Base-by-base conservation (phyloP, 352 stramenopile species). In the Phytophthora lateralis region DNA sequence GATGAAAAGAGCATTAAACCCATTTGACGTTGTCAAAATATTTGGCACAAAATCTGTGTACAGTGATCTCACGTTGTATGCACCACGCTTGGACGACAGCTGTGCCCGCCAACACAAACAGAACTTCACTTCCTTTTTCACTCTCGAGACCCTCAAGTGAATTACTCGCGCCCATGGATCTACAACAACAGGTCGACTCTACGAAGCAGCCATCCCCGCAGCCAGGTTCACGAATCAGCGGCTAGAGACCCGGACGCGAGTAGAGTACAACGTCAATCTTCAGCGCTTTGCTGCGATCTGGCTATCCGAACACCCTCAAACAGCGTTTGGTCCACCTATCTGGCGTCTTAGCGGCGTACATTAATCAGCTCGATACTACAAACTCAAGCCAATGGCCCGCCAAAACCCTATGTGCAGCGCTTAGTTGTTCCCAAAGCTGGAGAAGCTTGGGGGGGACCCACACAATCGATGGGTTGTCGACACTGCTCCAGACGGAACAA, bases 301-400 rank as follows among this genome's bases (percentile, higher is more conserved):
- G 61, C 0, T 75, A 43, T n/a, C 57, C 57, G 1, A 49, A 67
- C 26, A 60, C 66, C 2, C 30, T 64, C 4, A 39, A 71, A 34
- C 20, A 63, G 1, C 54, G 63, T 4, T 71, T 77, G 15, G 32
- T 52, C 0, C n/a, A 76, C 29, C 47, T 71, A 11, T 60, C 63
- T 1, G 58, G 48, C 18, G 62, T 69, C 10, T 12, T 69, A 1
- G 60, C 63, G 9, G 60, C 57, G 1, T 66, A 63, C 47, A 69
- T 72, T 41, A 63, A 72, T 12, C 46, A 63, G 1, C 50, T 64
- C 5, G 30, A 29, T 3, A 56, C 34, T 9, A 17, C 37, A 3
- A 50, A 56, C 18, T n/a, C 24, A 24, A 56, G 17, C 7, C 55
- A 63, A n/a, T 63, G 46, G 46, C 30, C 30, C 30, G 30, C 30